These are phyloP conservation scores for Podaxis sp. DNA, from an alignment of 768 basidiomycete species.

Conservation along the genomic window DNA sequence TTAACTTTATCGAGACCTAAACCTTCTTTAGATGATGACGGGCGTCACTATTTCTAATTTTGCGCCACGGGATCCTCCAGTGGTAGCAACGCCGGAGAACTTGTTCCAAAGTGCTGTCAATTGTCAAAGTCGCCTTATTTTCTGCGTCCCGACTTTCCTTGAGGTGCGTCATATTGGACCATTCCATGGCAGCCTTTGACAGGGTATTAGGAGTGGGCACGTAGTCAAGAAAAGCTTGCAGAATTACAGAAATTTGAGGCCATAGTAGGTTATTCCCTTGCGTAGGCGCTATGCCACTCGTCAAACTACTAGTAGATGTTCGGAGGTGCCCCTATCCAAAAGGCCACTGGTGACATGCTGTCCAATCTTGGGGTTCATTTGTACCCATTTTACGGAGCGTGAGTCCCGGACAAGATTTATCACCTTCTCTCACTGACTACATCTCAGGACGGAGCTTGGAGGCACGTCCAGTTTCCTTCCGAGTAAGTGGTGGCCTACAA, in stretches of 20 bases:
- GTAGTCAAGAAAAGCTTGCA: slow-evolving; percentile 15
- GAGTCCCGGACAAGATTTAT: slow-evolving; percentile 12
- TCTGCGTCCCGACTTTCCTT: slow-evolving; percentile 20
- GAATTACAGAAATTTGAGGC: slow-evolving; percentile 19
- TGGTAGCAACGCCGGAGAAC: slow-evolving; percentile 18
- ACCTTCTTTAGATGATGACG: slow-evolving; percentile 10
- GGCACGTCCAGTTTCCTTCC: slow-evolving; percentile 13
- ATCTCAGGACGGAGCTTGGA: slow-evolving; percentile 22
- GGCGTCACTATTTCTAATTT: slow-evolving; percentile 24
- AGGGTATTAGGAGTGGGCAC: slow-evolving; percentile 22
- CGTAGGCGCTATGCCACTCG: background rate
- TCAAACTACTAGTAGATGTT: slow-evolving; percentile 18
- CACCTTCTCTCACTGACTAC: background rate
- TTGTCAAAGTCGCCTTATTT: slow-evolving; percentile 9
- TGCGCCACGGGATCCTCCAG: slow-evolving; percentile 18
- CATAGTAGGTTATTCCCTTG: slow-evolving; percentile 15
- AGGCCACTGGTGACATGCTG: slow-evolving; percentile 23
- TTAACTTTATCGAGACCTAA: background rate
- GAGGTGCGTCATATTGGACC: slow-evolving; percentile 18
- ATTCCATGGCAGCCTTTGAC: background rate
- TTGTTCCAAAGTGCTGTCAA: slow-evolving; percentile 15
- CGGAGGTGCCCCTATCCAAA: slow-evolving; percentile 25
- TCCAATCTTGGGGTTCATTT: slow-evolving; percentile 21
- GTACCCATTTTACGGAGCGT: slow-evolving; percentile 34
- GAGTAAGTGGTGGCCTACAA: slow-evolving; percentile 3